Conservation (phyloP, 225 moss, liverwort and hornwort species). For the Polytrichum formosum region DNA sequence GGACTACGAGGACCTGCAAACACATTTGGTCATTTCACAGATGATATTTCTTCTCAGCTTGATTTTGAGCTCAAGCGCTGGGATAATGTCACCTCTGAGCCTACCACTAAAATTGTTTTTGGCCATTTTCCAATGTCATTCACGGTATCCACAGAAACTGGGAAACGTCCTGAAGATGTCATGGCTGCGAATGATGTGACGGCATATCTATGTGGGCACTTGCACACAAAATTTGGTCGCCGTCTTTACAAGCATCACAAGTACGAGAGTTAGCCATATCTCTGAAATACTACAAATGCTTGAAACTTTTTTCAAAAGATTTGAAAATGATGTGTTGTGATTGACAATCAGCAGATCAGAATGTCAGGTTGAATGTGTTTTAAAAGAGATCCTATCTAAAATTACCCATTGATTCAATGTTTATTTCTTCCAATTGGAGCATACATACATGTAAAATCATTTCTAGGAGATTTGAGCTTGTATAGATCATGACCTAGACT, state of each 20-base stretch:
- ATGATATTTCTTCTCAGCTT: slow-evolving; percentile 52
- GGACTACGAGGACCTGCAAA: slow-evolving; percentile 91
- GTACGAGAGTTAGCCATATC: slow-evolving; percentile 8
- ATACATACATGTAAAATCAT: no score
- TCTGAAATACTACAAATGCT: no score
- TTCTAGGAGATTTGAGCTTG: no score
- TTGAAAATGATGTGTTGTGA: no score
- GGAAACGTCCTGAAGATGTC: slow-evolving; percentile 63
- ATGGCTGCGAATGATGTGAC: slow-evolving; percentile 69
- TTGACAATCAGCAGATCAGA: no score
- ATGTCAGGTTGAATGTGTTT: no score
- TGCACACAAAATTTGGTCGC: slow-evolving; percentile 82
- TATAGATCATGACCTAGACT: no score
- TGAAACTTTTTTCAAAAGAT: no score
- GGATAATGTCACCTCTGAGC: slow-evolving; percentile 38
- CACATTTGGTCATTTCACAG: slow-evolving; percentile 86
- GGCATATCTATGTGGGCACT: slow-evolving; percentile 83
- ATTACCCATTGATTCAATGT: no score
- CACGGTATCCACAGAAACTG: slow-evolving; percentile 71
- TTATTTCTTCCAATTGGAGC: no score
- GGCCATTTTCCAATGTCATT: slow-evolving; percentile 94
- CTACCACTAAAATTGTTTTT: slow-evolving; percentile 70
- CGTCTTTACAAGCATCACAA: slow-evolving; percentile 76
- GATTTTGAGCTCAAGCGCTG: slow-evolving; percentile 70
- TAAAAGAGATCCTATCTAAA: no score